Conservation (phyloP, 2,329 filamentous ascomycete genomes). For the Fusarium zealandicum region DNA sequence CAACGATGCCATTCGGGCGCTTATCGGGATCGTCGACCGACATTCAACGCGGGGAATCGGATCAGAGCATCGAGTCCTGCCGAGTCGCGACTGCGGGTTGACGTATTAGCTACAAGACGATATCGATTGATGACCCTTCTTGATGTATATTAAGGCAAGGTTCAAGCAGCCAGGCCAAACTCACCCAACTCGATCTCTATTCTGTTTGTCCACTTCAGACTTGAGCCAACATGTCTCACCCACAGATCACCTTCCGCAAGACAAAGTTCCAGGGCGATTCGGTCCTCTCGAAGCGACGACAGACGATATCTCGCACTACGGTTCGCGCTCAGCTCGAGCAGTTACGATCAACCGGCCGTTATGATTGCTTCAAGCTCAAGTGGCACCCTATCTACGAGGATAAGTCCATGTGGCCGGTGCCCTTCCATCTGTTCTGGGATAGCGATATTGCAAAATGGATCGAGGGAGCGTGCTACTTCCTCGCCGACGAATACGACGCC, state of each 20-base stretch:
- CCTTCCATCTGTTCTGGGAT: conserved; percentile 67
- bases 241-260: conserved; percentile 47
- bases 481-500: conserved; percentile 6
- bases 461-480: conserved; percentile 27
- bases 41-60: neutral
- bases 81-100: neutral
- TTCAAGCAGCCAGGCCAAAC: no score
- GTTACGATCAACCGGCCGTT: conserved; percentile 61
- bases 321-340: conserved; percentile 60
- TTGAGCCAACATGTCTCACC: conserved; percentile 41
- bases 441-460: conserved; percentile 40
- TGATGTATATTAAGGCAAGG: neutral
- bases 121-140: neutral
- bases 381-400: conserved; percentile 63
- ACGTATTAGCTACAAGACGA: neutral
- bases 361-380: conserved; percentile 63
- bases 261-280: conserved; percentile 48
- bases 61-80: neutral
- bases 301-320: conserved; percentile 48
- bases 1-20: conserved; percentile 4
- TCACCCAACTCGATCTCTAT: neutral
- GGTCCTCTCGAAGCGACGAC: conserved; percentile 45
- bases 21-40: conserved; percentile 7
- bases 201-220: neutral
- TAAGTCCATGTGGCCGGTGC: conserved; percentile 59